Conservation (phyloP, 208 protist species). For the Acanthamoeba culbertsoni region DNA sequence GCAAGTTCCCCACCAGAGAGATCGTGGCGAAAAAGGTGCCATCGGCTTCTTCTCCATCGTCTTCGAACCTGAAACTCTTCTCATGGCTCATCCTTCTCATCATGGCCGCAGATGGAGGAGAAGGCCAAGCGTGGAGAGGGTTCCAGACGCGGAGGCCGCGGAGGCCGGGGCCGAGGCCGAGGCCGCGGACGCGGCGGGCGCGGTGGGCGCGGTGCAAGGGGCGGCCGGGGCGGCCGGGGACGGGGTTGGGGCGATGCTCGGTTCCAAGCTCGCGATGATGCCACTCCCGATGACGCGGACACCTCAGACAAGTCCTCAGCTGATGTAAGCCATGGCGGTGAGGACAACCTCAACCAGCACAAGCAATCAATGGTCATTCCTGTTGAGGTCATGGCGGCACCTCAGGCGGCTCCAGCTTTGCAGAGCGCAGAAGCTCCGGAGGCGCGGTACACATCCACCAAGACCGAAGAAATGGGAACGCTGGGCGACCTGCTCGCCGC, state of each 20-base stretch:
- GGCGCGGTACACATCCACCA: not conserved
- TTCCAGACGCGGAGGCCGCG: not conserved
- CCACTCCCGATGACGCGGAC: not conserved
- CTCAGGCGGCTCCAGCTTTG: not conserved
- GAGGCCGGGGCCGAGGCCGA: not conserved
- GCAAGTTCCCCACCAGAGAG: conserved; percentile 31
- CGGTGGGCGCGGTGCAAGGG: not conserved
- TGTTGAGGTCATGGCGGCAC: not conserved
- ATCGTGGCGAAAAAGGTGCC: conserved; percentile 20
- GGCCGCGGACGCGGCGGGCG: not conserved
- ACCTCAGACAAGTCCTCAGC: not conserved
- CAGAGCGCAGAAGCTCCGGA: not conserved
- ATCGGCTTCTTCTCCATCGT: too few relatives aligned
- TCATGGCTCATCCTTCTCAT: not conserved
- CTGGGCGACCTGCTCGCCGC: not conserved
- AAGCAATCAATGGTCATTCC: too few relatives aligned
- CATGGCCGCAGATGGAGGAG: not conserved
- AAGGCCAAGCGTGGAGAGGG: not conserved
- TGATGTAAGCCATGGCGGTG: too few relatives aligned
- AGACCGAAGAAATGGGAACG: not conserved
- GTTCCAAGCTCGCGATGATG: not conserved
- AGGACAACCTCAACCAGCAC: too few relatives aligned
- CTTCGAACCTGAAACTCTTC: not conserved
- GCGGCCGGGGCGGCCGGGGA: not conserved
- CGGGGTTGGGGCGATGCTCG: not conserved